phyloP scores from a whole-genome alignment of 225 moss, liverwort and hornwort species.

The Pseudisothecium myosuroides region DNA sequence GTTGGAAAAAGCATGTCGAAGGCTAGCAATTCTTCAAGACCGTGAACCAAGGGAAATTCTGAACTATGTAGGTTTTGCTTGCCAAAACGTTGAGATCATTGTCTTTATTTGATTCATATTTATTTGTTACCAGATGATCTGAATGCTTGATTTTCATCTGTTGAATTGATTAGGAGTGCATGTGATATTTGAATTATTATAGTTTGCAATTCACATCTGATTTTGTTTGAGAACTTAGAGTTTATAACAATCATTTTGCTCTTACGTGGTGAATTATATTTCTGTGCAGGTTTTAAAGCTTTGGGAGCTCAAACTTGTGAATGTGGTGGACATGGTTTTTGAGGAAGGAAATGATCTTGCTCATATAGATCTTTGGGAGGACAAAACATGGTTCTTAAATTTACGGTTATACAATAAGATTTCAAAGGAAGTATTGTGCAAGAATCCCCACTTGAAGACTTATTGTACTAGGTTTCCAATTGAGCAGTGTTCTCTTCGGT shows the following conservation, averaged over 20 bases:
- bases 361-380: no score
- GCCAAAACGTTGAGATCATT: background rate
- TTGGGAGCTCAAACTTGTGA: no score
- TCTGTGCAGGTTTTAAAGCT: no score
- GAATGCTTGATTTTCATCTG: no score
- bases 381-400: accelerated
- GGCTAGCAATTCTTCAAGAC: no score
- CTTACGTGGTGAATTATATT: no score
- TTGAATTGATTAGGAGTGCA: background rate
- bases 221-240: no score
- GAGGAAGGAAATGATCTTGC: no score
- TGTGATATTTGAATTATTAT: background rate
- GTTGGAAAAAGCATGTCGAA: no score
- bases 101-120: background rate
- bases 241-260: no score
- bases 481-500: background rate
- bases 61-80: background rate
- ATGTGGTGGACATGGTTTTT: background rate
- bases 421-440: accelerated
- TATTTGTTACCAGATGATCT: background rate
- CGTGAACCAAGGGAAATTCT: no score
- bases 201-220: no score
- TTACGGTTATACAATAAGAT: accelerated
- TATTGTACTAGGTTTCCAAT: accelerated
- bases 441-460: background rate